Base-by-base conservation (phyloP, 768 basidiomycete genomes). In the Amylocystis lapponica region DNA sequence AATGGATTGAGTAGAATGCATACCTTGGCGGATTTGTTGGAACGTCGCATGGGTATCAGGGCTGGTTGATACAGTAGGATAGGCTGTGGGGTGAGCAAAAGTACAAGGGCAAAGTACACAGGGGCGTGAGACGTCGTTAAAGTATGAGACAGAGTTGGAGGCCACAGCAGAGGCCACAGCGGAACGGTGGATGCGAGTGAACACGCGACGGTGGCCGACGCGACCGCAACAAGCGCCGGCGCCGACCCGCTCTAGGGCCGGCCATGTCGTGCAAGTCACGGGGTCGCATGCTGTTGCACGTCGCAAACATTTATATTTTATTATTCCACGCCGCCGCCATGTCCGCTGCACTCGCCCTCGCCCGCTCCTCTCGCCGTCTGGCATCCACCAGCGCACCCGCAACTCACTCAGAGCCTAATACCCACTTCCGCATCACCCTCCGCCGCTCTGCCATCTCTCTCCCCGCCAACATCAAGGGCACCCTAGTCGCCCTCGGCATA, bases 361-460 rank as follows among this genome's bases (percentile, higher is more conserved):
- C 22, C 33, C 16, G 39, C 38, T 4, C 36, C 42, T n/a, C 26
- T 49, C 50, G 46, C 26, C 20, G 38, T 1, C 20, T 37, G 38
- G 31, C 39, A 26, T 14, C 34, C 37, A 13, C 11, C 38, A n/a
- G n/a, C n/a, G n/a, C n/a, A 5, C 27, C 14, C 11, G 39, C 39
- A 33, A 44, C 37, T 7, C 16, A 39, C 8, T 23, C 41, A 27
- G 53, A 51, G 35, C 66, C 71, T 41, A 67, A 64, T 23, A 89
- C 92, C 0, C 88, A 95, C 64, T 93, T 76, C 70, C 87, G 86
- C 68, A 84, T 97, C 55, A 95, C 92, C 16, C 81, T 94, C 22
- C 77, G 77, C 9, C 86, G 93, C 43, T 94, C 92, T 5, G 83
- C 81, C 37, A 93, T 94, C 49, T 83, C 89, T 1, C 77, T 95